These are phyloP conservation scores for Actinidia chinensis DNA, from an alignment of 179 eudicot species.

Conservation along the genomic window DNA sequence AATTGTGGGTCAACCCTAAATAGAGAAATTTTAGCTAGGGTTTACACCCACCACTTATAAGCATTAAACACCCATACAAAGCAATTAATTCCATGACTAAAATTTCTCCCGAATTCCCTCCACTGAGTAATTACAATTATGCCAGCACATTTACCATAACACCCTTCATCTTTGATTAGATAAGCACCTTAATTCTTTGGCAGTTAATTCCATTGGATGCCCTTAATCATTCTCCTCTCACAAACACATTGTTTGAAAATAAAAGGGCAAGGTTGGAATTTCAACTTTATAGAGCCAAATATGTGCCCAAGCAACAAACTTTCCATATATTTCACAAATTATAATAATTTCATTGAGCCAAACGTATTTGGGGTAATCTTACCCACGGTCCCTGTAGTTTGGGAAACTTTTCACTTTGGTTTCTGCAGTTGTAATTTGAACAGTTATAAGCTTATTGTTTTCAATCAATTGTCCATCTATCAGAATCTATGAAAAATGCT, in stretches of 20 bases:
- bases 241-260: background rate
- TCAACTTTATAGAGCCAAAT: background rate
- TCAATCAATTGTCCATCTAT: background rate
- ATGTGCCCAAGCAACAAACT: background rate
- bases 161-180: background rate
- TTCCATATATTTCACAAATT: background rate
- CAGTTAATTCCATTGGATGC: background rate
- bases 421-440: too few species aligned
- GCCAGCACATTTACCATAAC: background rate
- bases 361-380: background rate
- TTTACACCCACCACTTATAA: background rate
- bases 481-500: background rate
- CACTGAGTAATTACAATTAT: background rate
- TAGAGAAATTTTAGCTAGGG: too few species aligned
- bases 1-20: too few species aligned
- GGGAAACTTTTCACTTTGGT: too few species aligned
- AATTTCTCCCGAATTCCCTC: conserved; percentile 22
- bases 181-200: background rate
- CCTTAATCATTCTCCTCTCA: background rate
- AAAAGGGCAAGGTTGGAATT: background rate
- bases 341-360: background rate
- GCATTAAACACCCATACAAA: background rate
- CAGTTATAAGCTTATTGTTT: background rate
- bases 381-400: too few species aligned
- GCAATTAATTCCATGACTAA: conserved; percentile 10